Conservation (phyloP, 208 protist species). For the Leishmania braziliensis region DNA sequence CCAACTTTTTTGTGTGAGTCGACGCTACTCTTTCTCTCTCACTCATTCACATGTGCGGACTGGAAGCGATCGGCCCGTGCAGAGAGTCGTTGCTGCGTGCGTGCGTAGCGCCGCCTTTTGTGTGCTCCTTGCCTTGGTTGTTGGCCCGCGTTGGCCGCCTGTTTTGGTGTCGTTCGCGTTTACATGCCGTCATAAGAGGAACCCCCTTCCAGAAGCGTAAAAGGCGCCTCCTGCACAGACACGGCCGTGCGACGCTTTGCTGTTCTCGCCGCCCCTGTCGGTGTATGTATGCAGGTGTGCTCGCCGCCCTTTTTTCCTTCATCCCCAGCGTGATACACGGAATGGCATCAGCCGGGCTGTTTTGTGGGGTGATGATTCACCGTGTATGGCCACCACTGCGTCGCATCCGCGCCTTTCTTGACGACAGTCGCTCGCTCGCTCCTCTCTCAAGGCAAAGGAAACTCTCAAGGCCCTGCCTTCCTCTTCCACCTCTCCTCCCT, state of each 20-base stretch:
- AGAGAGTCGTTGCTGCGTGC: background rate
- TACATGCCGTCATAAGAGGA: background rate
- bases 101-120: background rate
- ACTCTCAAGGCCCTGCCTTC: background rate
- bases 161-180: background rate
- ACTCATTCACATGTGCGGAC: background rate
- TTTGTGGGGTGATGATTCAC: background rate
- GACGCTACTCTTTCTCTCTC: background rate
- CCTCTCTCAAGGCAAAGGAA: background rate
- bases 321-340: background rate
- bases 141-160: background rate
- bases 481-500: background rate
- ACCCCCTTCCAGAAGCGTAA: background rate
- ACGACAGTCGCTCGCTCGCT: background rate
- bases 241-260: background rate
- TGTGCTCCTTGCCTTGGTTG: background rate
- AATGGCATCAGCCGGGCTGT: background rate
- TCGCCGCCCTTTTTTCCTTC: background rate
- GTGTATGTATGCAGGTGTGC: background rate
- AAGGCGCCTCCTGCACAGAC: background rate
- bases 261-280: background rate
- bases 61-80: background rate
- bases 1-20: slow-evolving; percentile 90
- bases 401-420: background rate
- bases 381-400: background rate